Evolutionary conservation across 129 eudicot genomes (phyloP).

Genomic region (Centella asiatica): DNA sequence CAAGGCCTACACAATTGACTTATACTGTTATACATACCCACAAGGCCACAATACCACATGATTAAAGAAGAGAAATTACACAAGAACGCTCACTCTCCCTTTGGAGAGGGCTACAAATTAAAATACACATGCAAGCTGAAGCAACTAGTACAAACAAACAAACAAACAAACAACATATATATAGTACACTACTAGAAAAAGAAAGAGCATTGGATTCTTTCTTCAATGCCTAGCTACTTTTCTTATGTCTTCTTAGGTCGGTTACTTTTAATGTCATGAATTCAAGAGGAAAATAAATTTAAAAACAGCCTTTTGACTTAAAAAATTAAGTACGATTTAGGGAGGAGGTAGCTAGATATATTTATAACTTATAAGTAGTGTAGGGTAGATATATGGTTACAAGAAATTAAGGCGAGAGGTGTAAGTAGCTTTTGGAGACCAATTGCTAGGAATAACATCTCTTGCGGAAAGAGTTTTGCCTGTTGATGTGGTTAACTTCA

Average conservation of each 20-base stretch:
- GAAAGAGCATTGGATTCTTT: background rate
- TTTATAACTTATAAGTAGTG: no score
- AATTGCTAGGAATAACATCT: slow-evolving; percentile 81
- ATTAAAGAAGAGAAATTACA: no score
- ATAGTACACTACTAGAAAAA: background rate
- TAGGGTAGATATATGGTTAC: no score
- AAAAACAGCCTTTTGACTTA: no score
- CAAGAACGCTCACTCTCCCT: slow-evolving; percentile 11
- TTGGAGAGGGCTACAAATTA: slow-evolving; percentile 7
- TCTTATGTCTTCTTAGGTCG: no score
- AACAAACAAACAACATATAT: no score
- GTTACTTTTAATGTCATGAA: no score
- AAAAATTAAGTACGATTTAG: no score
- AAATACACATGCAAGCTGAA: background rate
- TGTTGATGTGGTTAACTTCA: slow-evolving; percentile 64
- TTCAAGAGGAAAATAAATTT: no score
- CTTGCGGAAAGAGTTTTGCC: slow-evolving; percentile 64
- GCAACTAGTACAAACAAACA: background rate
- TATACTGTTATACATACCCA: no score
- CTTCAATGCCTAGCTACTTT: background rate
- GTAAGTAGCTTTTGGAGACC: slow-evolving; percentile 90
- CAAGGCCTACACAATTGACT: background rate
- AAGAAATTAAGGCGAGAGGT: slow-evolving; percentile 88
- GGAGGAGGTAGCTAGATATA: no score
- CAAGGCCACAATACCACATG: no score